These are phyloP conservation scores for Byssothecium circinans DNA, from an alignment of 2,329 filamentous ascomycete species.

Conservation along the genomic window DNA sequence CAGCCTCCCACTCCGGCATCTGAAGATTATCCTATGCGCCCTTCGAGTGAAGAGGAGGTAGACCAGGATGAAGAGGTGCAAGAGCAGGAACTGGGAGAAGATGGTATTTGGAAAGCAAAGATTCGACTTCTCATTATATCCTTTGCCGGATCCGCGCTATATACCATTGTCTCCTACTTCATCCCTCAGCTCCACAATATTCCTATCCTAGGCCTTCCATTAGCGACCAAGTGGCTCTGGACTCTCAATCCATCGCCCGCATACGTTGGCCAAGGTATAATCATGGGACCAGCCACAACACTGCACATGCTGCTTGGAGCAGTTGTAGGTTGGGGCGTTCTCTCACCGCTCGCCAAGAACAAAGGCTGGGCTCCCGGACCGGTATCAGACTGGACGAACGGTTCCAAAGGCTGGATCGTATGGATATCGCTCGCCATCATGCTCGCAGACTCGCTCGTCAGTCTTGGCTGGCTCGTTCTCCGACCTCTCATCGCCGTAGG, in stretches of 20 bases:
- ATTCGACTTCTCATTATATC: conserved; percentile 62
- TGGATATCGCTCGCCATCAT: conserved; percentile 97
- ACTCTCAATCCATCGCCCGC: conserved; percentile 95
- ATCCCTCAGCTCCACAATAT: conserved; percentile 80
- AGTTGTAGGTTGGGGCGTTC: conserved; percentile 82
- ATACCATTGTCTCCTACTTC: conserved; percentile 86
- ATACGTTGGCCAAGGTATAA: conserved; percentile 95
- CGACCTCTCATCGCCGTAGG: conserved; percentile 61
- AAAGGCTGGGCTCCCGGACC: conserved; percentile 87
- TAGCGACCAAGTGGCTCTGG: conserved; percentile 87
- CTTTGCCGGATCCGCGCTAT: conserved; percentile 60
- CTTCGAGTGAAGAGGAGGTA: conserved; percentile 18
- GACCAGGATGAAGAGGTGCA: conserved; percentile 16
- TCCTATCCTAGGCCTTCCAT: conserved; percentile 76
- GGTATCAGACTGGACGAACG: conserved; percentile 84
- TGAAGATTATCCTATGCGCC: conserved; percentile 24
- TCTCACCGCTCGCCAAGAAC: conserved; percentile 85
- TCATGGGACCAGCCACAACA: conserved; percentile 96
- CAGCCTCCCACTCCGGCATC: conserved; percentile 20
- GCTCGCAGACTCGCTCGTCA: conserved; percentile 90
- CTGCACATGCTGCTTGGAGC: conserved; percentile 94
- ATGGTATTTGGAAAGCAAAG: conserved; percentile 62
- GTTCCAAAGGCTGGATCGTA: conserved; percentile 98
- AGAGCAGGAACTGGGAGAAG: conserved; percentile 33
- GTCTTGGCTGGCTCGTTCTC: conserved; percentile 74